Base-by-base conservation (phyloP, 1,284 basidiomycete genomes). In the Athelia psychrophila region DNA sequence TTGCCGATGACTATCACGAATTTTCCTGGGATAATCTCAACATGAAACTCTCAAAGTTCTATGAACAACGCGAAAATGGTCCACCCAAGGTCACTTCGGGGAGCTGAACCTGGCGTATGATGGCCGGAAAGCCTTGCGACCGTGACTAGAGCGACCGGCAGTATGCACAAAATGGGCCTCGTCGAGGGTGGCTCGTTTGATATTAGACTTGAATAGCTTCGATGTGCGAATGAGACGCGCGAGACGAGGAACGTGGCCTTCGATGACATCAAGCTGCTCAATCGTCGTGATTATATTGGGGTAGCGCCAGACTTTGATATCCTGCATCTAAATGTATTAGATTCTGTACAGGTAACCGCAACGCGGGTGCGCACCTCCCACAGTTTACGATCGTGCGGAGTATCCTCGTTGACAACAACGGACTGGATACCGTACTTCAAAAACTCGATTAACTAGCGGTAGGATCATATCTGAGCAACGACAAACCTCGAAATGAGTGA, bases 381-480 rank as follows among this genome's bases (percentile, higher is more conserved):
- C 42, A 60, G 62, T 1, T 35, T 54, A 4, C 51, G 46, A 38
- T 61, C 54, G 0, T 53, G 35, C 0, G 61, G 59, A 0, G 62
- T 70, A 44, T 70, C 64, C 16, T 68, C 61, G 40, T 70, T 68
- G 22, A 68, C 64, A 1, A 52, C 56, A 0, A 64, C 48, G 2
- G 65, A 60, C 2, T 44, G 32, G 10, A 69, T 62, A 0, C 55
- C 49, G 52, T 60, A 68, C 2, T 49, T 38, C 13, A 59, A 54
- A 30, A 64, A 62, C 44, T 54, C 53, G 2, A 27, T 24, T 2
- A 44, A 49, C 52, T 58, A 36, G 42, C 20, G 16, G 9, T 2
- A 15, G 22, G 18, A n/a, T 19, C 13, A n/a, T 32, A 16, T 6
- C 19, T 33, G 33, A 16, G 2, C 3, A 15, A 3, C 27, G 27